Evolutionary conservation across 1,284 basidiomycete genomes (phyloP), one percentile per base, ranked within the genome.

Genomic region (Ceratobasidium sp.): DNA sequence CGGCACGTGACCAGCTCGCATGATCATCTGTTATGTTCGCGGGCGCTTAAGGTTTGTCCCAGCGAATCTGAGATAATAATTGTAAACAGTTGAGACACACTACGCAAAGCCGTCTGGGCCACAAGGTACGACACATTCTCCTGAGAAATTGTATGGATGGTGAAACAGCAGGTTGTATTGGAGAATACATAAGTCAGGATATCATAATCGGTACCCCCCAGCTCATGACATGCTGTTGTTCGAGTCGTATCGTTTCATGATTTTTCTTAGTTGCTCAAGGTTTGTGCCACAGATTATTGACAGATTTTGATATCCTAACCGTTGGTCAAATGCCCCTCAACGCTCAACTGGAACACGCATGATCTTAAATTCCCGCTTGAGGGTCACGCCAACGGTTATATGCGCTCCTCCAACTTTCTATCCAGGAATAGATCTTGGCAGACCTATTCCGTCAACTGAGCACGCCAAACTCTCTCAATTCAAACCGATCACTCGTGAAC

Each of bases 141-240:
- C 81, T 94, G 92, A 78, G 85, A 89, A n/a, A 87, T 88, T 73
- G 86, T 91, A 50, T 97, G 96, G 1, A 41, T 10, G 38, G 38
- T 54, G 52, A 54, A 54, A 54, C 52, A 16, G 23, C 38, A 10
- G 38, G 38, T 10, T 41, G 38, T 10, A 41, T 41, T 41, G 38
- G 38, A 10, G 38, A 6, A 30, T 5, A 30, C 27, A 30, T 30
- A 30, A 30, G 27, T 2, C 12, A 57, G n/a, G n/a, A 57, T 27
- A 23, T 69, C 67, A 69, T 12, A 70, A 70, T 6, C 52, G 50
- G 30, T 70, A 90, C 4, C 90, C 90, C 6, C 90, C 90, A 18
- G 89, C 85, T n/a, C 90, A 87, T 20, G 83, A 86, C 89, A 91
- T 91, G 41, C 90, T 84, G 78, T 88, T 86, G 12, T 82, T 69